Conservation (phyloP, 2,329 filamentous ascomycete species). For the Lomentospora prolificans region DNA sequence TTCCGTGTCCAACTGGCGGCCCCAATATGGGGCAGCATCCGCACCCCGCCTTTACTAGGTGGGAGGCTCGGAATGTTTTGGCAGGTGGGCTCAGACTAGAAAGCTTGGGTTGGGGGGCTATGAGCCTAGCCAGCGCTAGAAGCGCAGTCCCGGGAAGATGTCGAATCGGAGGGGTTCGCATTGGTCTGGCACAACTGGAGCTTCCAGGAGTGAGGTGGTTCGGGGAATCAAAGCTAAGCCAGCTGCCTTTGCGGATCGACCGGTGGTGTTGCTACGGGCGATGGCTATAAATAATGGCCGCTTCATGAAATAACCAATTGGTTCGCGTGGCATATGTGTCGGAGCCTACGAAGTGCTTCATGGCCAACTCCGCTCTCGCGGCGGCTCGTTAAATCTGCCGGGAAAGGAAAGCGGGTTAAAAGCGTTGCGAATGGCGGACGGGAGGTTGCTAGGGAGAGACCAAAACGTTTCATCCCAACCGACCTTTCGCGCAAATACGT, state of each 20-base stretch:
- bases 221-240: neutral
- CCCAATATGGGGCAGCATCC: neutral
- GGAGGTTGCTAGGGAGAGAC: neutral
- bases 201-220: neutral
- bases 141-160: neutral
- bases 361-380: neutral
- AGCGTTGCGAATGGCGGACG: neutral
- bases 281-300: neutral
- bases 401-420: neutral
- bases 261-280: neutral
- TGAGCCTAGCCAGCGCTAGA: neutral
- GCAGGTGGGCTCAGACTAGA: neutral
- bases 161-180: neutral
- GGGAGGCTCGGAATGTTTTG: neutral
- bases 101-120: neutral
- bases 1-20: neutral
- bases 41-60: neutral
- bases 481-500: neutral
- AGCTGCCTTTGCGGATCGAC: neutral
- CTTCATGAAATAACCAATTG: neutral
- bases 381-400: slow-evolving; percentile 1
- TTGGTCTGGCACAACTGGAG: neutral
- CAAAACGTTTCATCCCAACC: neutral
- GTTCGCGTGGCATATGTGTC: neutral
- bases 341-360: neutral